A percentile compares a stretch with the other conserved stretches of the same genome.
Conservation (phyloP, 257 asterid species). For the Anisodus tanguticus region DNA sequence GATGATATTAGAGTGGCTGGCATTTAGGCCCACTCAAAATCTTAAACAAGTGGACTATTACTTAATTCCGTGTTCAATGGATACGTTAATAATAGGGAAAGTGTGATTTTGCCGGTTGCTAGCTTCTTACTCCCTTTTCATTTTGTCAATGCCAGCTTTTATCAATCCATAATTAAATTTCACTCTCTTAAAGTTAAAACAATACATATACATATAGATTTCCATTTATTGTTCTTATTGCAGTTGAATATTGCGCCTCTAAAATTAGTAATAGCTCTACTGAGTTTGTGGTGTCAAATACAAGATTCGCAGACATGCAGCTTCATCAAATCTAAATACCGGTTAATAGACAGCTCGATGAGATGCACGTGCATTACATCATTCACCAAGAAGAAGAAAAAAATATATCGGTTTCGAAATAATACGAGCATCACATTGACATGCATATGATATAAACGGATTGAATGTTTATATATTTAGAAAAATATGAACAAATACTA, state of each 20-base stretch:
- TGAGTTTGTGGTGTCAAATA: not conserved
- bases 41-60: not conserved
- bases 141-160: not conserved
- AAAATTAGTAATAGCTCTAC: not conserved
- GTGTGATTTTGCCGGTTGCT: slow-evolving; percentile 14
- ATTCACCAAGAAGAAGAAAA: not conserved
- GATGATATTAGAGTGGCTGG: not conserved
- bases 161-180: not conserved
- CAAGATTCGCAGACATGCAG: not conserved
- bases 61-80: not conserved
- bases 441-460: not conserved
- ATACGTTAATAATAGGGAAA: not conserved
- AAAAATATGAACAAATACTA: not conserved
- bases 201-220: not conserved
- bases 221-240: not conserved
- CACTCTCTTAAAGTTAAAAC: not conserved
- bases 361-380: slow-evolving; percentile 6
- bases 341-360: not conserved
- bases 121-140: not conserved
- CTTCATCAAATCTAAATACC: not conserved
- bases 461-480: not conserved
- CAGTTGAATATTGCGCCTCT: not conserved
- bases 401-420: not conserved
- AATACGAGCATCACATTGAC: slow-evolving; percentile 14
- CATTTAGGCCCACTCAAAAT: slow-evolving; percentile 10